Base-by-base conservation (phyloP, 805 yeast genomes). In the Candida boidinii region DNA sequence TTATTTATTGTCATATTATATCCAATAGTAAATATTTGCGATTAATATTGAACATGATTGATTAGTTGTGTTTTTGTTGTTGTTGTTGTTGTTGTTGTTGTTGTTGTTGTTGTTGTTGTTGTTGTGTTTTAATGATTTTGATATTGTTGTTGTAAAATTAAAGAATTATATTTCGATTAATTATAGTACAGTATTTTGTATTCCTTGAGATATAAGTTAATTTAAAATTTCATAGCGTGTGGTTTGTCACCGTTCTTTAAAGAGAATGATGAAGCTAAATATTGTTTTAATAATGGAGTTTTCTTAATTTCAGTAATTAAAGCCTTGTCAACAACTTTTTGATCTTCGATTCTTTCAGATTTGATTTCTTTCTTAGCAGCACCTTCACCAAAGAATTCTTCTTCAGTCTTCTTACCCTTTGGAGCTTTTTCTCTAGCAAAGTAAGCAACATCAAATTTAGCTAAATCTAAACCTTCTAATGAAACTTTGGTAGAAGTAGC, bases 211-310 rank as follows among this genome's bases (percentile, higher is more conserved):
- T n/a, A n/a, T n/a, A 23, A 14, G 17, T n/a, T 11, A 23, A 48
- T 54, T 81, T 86, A 90, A 70, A 92, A 90, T 77, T 87, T 86
- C 81, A 92, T 84, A 67, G 82, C 78, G 72, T 90, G 98, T 60
- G 98, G 98, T 71, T 73, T 86, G 78, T 90, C 98, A 70, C 97
- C 97, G 71, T 76, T 79, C 84, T 86, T 88, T 70, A 92, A 80
- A 53, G 96, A 81, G 87, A 90, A 90, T 51, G 94, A 71, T 54
- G 96, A 65, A 53, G 95, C 81, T 66, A 90, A 78, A 83, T 90
- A 90, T 73, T 88, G 94, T 71, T 86, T 85, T 68, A 90, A 83
- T 66, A 86, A 79, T 66, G 96, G 95, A 60, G 96, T 87, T 78
- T 88, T 84, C 80, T 88, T 87, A 73, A 92, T 82, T 73, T 85